These are phyloP conservation scores for Prunus armeniaca DNA, from an alignment of 306 rosid genomes.

Conservation along the genomic window DNA sequence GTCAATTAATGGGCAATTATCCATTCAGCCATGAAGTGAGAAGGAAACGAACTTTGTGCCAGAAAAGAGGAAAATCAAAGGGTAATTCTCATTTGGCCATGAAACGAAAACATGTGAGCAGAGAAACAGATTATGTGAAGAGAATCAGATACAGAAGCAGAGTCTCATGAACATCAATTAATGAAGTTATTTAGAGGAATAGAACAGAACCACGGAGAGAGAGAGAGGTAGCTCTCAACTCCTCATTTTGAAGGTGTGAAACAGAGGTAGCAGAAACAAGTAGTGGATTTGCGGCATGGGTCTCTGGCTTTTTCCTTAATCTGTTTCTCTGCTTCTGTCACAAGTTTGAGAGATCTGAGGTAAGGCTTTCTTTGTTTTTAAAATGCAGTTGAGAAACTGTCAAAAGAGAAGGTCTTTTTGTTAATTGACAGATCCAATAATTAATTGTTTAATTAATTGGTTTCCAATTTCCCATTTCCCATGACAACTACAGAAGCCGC, in stretches of 20 bases:
- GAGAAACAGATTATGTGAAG: constrained; percentile 1
- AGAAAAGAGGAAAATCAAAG: neutral
- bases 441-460: neutral
- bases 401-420: constrained; percentile 2
- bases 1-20: neutral
- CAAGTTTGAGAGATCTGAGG: constrained; percentile 33
- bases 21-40: constrained; percentile 1
- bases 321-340: constrained; percentile 29
- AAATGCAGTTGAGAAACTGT: constrained; percentile 4
- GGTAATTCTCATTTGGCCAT: constrained; percentile 8
- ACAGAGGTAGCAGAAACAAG: neutral
- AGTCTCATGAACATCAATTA: neutral
- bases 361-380: neutral
- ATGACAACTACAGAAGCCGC: neutral
- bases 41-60: constrained; percentile 1
- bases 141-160: neutral
- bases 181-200: neutral
- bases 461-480: neutral
- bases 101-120: constrained; percentile 17
- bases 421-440: constrained; percentile 39
- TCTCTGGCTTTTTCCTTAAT: constrained; percentile 18
- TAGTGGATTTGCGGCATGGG: constrained; percentile 21
- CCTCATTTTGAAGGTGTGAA: constrained; percentile 6
- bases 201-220: neutral
- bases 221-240: constrained; percentile 18